Evolutionary conservation across 2,329 filamentous ascomycete genomes (phyloP), one percentile per base, ranked within the genome.

Genomic region (Cercospora sp.): DNA sequence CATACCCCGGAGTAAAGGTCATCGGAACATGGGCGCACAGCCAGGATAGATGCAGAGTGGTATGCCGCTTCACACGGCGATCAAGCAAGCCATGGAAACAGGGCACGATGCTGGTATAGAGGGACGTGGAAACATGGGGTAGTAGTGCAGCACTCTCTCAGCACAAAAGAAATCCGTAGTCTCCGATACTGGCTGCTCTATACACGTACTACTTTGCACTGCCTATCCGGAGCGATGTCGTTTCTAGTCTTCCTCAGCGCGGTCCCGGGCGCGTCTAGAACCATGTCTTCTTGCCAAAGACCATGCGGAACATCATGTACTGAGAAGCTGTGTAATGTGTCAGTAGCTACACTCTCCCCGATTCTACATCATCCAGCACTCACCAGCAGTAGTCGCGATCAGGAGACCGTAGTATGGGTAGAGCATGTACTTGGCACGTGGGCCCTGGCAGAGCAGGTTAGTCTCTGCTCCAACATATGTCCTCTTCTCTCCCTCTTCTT

Each of bases 281-380:
- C 89, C 89, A 93, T 70, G 89, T 92, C 87, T 93, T 94, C 86
- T 94, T 88, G 77, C 91, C 91, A 45, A 89, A 79, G 72, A 91
- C 83, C 84, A 91, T 88, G 79, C 91, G 90, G 79, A 85, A 82
- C 84, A 91, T 89, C 83, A 89, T 90, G 84, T 91, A 94, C 82
- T 92, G 82, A 72, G 79, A 78, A 64, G 78, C 82, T 83, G 67
- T 51, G 64, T 26, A 10, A 23, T 42, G 20, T 65, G 33, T 69
- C 23, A 69, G 64, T 16, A 58, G n/a, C 9, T 20, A 20, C 6
- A 12, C 26, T 16, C 33, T n/a, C 5, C 9, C 13, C 18, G 7
- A 63, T 18, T 10, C n/a, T 31, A 6, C 12, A 59, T 16, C 13
- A n/a, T 31, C n/a, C 42, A 7, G 33, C 74, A 84, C 88, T 77